Percentiles rank a stretch among this genome's conserved stretches.
Conservation (phyloP, 2,329 filamentous ascomycete species). For the Diaporthe ilicicola region DNA sequence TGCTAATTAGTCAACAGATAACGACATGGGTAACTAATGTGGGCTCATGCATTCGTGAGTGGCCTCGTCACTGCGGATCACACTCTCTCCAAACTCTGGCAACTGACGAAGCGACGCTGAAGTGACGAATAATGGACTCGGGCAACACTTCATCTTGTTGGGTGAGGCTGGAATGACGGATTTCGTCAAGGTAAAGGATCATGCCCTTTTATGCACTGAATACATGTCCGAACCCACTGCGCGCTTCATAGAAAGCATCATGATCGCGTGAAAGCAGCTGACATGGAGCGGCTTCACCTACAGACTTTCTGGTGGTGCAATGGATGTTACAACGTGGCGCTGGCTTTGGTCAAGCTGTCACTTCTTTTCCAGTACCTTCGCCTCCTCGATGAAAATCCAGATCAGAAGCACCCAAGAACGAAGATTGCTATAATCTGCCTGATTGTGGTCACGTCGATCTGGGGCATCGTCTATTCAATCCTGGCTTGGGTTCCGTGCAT, state of each 20-base stretch:
- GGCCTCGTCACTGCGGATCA: no score
- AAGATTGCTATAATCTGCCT: constrained; percentile 30
- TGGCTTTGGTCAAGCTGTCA: constrained; percentile 38
- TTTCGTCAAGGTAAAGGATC: constrained; percentile 14
- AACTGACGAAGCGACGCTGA: background rate
- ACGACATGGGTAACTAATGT: constrained; percentile 31
- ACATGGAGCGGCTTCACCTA: background rate
- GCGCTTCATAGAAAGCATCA: background rate
- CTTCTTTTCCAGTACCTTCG: constrained; percentile 40
- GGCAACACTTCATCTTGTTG: constrained; percentile 22
- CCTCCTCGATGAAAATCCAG: constrained; percentile 34
- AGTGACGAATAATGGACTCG: constrained; percentile 27
- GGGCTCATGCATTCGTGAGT: constrained; percentile 27
- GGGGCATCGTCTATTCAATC: constrained; percentile 37
- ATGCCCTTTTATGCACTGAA: background rate
- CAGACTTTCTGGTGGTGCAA: constrained; percentile 34
- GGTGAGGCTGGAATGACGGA: constrained; percentile 18
- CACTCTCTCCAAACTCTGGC: no score
- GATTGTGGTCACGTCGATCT: constrained; percentile 34
- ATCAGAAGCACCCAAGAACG: constrained; percentile 30
- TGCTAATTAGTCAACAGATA: background rate
- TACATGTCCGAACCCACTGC: no score
- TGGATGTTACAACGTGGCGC: constrained; percentile 37
- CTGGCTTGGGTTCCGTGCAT: constrained; percentile 38
- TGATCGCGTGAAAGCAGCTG: background rate